Evolutionary conservation across 768 basidiomycete species (phyloP), one percentile per base, ranked within the genome.

Genomic region (Pseudohyphozyma bogoriensis): DNA sequence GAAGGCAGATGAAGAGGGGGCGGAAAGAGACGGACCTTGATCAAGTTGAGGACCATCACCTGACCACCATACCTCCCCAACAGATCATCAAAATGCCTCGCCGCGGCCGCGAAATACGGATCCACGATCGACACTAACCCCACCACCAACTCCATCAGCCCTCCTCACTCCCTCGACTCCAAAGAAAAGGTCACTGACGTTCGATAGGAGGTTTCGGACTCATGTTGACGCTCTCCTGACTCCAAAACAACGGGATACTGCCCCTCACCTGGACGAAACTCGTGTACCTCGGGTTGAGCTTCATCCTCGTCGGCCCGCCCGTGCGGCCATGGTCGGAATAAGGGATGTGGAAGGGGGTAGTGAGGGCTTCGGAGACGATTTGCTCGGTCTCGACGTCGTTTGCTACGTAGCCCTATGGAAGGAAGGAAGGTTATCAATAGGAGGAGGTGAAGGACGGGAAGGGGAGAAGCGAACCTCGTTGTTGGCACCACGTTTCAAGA

Each of bases 331-430:
- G n/a, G 10, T 49, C 29, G n/a, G 44, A 15, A 9, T 39, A 28
- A 12, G 61, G 62, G 0, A 46, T 42, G 45, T 64, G 56, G 63
- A 95, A 92, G 0, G 90, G 83, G 0, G 90, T 92, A 0, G 87
- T 92, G 8, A 88, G 72, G 0, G 87, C 86, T 70, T 93, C 91
- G 11, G 85, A 86, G 0, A 93, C 89, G 53, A 99, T 93, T 70
- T 99, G 95, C 72, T 99, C 95, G 0, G 91, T 95, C 75, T 99
- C 95, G 2, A 99, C 95, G 73, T 97, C 95, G 71, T 99, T 99
- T 4, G 93, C 93, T 13, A 97, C 93, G 71, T 92, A 89, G 4
- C 95, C 95, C 90, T 95, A 63, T 15, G 22, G 28, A 33, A 20
- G 32, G n/a, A 24, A 1, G 2, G 29, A 20, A 24, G 33, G n/a